Conservation (phyloP, 176 grass and related monocot species). For the Bolboschoenus planiculmis region DNA sequence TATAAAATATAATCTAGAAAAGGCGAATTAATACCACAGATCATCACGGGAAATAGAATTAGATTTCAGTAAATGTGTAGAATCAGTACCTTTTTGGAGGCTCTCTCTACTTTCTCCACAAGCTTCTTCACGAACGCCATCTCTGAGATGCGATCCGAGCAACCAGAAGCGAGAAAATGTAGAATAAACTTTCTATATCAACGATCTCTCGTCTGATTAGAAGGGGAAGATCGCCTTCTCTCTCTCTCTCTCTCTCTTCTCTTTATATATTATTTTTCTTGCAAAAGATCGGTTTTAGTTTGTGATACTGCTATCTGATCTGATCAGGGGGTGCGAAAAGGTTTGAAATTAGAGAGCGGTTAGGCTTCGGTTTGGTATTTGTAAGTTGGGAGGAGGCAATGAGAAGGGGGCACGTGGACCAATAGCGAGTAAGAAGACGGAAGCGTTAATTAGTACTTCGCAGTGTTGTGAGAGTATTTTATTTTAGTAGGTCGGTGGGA, state of each 20-base stretch:
- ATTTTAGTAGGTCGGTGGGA: not conserved
- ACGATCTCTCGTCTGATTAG: not conserved
- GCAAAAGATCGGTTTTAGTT: not conserved
- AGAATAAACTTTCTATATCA: not conserved
- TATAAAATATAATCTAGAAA: not conserved
- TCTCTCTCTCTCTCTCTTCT: no score
- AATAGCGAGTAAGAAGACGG: constrained; percentile 7
- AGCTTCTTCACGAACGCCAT: constrained; percentile 25
- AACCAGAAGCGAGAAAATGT: not conserved
- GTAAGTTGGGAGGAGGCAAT: not conserved
- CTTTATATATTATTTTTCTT: not conserved
- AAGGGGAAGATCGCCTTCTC: not conserved
- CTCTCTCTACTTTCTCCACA: constrained; percentile 23
- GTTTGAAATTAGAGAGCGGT: constrained; percentile 21
- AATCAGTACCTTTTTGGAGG: constrained; percentile 21
- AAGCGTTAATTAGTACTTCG: not conserved
- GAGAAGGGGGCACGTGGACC: constrained; percentile 16
- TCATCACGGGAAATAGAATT: not conserved
- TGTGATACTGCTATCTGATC: no score
- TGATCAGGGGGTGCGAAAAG: not conserved
- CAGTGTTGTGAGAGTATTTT: not conserved
- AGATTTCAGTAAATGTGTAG: not conserved
- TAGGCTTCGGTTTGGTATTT: constrained; percentile 4
- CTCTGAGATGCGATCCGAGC: not conserved
- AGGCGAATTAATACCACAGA: not conserved